These are phyloP conservation scores for Fusarium globosum DNA, from an alignment of 2,329 filamentous ascomycete species.

Conservation along the genomic window DNA sequence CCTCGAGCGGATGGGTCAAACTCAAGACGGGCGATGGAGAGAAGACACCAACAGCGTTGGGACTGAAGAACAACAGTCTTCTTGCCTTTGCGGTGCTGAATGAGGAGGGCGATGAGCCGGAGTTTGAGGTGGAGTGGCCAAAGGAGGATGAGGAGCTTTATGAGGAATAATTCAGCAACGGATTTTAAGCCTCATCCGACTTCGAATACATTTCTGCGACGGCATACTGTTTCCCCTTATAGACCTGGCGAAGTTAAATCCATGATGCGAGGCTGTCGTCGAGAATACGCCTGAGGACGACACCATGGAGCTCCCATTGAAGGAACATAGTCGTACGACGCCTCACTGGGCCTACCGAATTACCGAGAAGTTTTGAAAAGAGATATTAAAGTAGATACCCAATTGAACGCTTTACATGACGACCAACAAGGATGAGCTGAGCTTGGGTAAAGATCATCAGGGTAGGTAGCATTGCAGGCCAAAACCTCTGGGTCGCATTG, in stretches of 20 bases:
- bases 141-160: conserved; percentile 55
- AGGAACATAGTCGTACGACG: neutral
- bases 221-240: neutral
- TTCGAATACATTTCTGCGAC: too few species aligned
- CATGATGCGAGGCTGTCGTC: too few species aligned
- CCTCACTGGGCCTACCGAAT: neutral
- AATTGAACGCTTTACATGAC: neutral
- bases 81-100: conserved; percentile 62
- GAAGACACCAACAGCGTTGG: conserved; percentile 55
- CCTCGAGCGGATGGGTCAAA: conserved; percentile 61
- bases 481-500: neutral
- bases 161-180: conserved; percentile 22
- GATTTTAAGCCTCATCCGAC: accelerated
- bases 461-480: neutral
- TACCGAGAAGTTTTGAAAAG: too few species aligned
- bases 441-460: conserved; percentile 6
- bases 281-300: neutral
- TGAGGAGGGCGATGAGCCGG: conserved; percentile 53
- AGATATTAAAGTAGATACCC: conserved; percentile 12
- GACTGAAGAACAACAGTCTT: conserved; percentile 59
- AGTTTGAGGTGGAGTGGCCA: conserved; percentile 61
- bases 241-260: too few species aligned
- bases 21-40: conserved; percentile 53
- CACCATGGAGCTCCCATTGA: neutral
- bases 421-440: neutral